Conservation (phyloP, 2,329 filamentous ascomycete genomes). For the Trichoderma sp. region DNA sequence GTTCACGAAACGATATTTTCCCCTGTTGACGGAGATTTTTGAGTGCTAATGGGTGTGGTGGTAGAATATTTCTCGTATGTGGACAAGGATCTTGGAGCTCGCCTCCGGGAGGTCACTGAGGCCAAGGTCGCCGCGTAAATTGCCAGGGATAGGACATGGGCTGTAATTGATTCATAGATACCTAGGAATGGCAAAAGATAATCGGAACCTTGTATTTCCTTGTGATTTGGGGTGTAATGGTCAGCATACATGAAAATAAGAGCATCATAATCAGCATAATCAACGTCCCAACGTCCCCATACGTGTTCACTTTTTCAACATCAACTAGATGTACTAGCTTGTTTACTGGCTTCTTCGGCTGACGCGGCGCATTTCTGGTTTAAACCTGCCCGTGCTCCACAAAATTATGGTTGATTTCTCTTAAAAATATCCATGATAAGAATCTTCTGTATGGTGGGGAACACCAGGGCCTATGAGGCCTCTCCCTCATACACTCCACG, state of each 20-base stretch:
- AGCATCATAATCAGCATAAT: not conserved
- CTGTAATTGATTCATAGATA: not conserved
- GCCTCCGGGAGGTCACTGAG: conserved; percentile 1
- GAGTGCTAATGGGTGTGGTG: not conserved
- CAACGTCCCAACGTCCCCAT: not conserved
- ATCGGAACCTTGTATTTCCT: not conserved
- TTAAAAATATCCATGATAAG: not conserved
- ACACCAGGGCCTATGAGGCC: not conserved
- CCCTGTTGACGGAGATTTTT: not conserved
- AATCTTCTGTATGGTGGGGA: not conserved
- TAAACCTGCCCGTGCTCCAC: not conserved
- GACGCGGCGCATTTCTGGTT: not conserved
- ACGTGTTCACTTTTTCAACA: not conserved
- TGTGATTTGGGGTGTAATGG: not conserved
- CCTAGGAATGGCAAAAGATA: not conserved
- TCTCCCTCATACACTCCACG: not conserved
- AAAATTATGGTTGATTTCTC: not conserved
- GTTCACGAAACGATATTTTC: not conserved
- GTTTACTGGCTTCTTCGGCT: not conserved
- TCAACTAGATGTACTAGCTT: not conserved
- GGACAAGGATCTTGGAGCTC: conserved; percentile 1
- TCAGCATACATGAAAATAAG: not conserved
- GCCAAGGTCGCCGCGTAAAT: conserved; percentile 1
- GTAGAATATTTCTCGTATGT: conserved; percentile 14
- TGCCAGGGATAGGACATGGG: not conserved